These are phyloP conservation scores for Metarhizium sp. DNA, from an alignment of 2,329 filamentous ascomycete species.

Conservation along the genomic window DNA sequence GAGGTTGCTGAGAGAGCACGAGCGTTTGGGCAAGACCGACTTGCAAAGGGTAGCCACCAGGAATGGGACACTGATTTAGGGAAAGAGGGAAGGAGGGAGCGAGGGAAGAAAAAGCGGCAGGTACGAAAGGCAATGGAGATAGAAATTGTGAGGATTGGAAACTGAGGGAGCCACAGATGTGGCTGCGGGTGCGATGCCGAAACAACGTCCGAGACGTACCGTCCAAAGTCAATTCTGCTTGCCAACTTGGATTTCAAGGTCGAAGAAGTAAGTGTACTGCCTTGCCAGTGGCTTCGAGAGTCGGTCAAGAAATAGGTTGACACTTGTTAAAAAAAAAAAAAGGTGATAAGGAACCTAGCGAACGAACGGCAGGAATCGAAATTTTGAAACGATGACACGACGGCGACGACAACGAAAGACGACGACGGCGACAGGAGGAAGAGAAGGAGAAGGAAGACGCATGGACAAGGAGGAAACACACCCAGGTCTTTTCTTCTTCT, in stretches of 20 bases:
- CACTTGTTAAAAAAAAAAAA: background rate
- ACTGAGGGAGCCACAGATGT: background rate
- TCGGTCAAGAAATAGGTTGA: conserved; percentile 4
- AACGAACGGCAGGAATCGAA: conserved; percentile 31
- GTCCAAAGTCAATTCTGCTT: background rate
- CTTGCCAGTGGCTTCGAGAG: background rate
- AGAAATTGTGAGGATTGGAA: background rate
- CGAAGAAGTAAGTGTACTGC: background rate
- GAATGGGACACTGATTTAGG: background rate
- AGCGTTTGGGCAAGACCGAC: background rate
- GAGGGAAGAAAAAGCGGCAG: background rate
- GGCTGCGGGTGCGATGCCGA: background rate
- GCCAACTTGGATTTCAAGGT: background rate
- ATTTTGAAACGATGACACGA: conserved; percentile 16
- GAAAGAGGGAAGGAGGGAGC: conserved; percentile 1
- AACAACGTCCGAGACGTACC: background rate
- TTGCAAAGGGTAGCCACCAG: background rate
- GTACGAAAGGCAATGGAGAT: background rate
- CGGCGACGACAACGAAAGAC: conserved; percentile 16
- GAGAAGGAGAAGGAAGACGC: conserved; percentile 15
- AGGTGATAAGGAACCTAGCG: conserved; percentile 21
- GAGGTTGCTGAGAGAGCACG: background rate
- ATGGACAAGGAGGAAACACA: conserved; percentile 1
- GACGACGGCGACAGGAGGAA: conserved; percentile 15
- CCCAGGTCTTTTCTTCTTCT: conserved; percentile 3